Evolutionary conservation across 2,329 filamentous ascomycete species (phyloP).

Genomic region (Diaporthe ampelina): DNA sequence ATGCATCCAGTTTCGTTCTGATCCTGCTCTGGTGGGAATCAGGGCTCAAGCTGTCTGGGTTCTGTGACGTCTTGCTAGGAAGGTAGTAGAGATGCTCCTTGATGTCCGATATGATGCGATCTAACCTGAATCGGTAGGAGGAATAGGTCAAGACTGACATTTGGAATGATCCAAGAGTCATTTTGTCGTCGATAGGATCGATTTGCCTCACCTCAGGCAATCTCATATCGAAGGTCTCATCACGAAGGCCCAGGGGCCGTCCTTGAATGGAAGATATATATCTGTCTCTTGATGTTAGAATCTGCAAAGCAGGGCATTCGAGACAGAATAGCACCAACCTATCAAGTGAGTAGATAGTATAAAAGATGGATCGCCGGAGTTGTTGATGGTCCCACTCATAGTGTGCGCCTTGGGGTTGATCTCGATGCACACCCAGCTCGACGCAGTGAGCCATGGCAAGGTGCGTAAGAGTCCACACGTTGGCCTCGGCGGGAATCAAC

Average conservation of each 20-base stretch:
- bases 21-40: not conserved
- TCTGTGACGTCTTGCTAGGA: not conserved
- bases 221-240: conserved; percentile 15
- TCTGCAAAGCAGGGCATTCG: too few species aligned
- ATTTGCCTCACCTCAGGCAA: not conserved
- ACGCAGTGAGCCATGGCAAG: conserved; percentile 9
- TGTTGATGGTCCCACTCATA: conserved; percentile 1
- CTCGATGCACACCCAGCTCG: not conserved
- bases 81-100: conserved; percentile 8
- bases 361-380: not conserved
- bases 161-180: not conserved
- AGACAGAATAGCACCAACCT: not conserved
- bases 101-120: conserved; percentile 8
- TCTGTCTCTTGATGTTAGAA: not conserved
- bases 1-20: not conserved
- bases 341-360: conserved; percentile 17
- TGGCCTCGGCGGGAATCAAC: conserved; percentile 5
- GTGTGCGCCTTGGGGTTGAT: not conserved
- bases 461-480: conserved; percentile 1
- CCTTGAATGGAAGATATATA: not conserved
- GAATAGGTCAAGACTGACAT: not conserved
- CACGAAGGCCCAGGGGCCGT: not conserved
- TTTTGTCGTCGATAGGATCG: not conserved
- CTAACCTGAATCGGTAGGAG: not conserved
- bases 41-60: not conserved